Evolutionary conservation across 2,329 filamentous ascomycete species (phyloP).

Genomic region (Colletotrichum falcatum): DNA sequence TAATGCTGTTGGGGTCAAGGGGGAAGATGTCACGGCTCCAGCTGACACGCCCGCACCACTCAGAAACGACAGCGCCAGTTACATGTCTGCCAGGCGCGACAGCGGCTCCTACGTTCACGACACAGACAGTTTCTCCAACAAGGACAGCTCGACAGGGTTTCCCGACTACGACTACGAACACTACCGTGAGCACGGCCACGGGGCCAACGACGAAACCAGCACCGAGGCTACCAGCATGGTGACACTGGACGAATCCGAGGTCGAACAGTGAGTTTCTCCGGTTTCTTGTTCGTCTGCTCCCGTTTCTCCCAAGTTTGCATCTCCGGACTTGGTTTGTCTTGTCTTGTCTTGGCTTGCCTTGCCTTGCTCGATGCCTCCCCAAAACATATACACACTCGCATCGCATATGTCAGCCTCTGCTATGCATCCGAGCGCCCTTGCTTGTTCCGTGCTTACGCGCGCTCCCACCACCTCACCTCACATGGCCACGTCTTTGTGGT

Average conservation of each 20-base stretch:
- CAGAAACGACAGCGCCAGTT: conserved; percentile 47
- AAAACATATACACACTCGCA: not conserved
- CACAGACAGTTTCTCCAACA: conserved; percentile 23
- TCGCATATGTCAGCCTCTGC: conserved; percentile 11
- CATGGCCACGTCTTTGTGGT: conserved; percentile 33
- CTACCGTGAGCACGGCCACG: conserved; percentile 13
- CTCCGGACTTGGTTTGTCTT: not conserved
- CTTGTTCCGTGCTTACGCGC: conserved; percentile 14
- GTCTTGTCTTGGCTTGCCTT: conserved; percentile 4
- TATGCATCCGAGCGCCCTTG: conserved; percentile 29
- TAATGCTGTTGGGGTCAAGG: conserved; percentile 39
- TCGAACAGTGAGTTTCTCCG: conserved; percentile 16
- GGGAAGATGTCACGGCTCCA: conserved; percentile 35
- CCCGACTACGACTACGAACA: conserved; percentile 27
- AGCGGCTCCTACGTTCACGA: conserved; percentile 52
- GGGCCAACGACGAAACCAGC: conserved; percentile 22
- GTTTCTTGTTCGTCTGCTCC: conserved; percentile 7
- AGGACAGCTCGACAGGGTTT: conserved; percentile 33
- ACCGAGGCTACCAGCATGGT: conserved; percentile 21
- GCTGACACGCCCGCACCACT: conserved; percentile 41
- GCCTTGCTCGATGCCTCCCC: not conserved
- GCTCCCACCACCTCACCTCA: conserved; percentile 16
- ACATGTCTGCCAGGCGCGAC: conserved; percentile 53
- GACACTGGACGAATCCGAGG: conserved; percentile 22
- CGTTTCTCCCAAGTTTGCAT: conserved; percentile 2